Percentiles rank a stretch among this genome's conserved stretches.
Evolutionary conservation across 257 asterid genomes (phyloP).

Genomic region (Perilla frutescens): DNA sequence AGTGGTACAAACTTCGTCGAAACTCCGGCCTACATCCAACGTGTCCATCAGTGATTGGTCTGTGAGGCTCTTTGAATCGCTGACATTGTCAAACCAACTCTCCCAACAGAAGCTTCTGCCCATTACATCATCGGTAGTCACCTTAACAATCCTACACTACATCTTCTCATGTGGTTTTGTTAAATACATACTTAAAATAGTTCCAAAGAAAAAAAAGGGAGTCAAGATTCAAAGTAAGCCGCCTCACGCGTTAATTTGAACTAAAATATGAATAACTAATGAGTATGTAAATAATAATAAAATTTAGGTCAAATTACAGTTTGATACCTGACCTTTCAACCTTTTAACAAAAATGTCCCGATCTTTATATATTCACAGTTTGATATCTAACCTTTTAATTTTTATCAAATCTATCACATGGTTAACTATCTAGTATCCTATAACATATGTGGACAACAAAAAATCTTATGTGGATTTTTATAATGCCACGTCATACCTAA

Average conservation of each 20-base stretch:
- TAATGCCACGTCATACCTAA: too few species aligned
- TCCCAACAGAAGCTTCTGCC: conserved; percentile 31
- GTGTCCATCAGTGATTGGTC: background rate
- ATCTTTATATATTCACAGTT: too few species aligned
- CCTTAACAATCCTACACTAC: too few species aligned
- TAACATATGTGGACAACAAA: too few species aligned
- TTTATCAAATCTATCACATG: too few species aligned
- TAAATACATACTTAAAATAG: background rate
- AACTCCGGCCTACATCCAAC: background rate
- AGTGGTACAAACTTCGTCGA: background rate
- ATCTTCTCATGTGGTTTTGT: background rate
- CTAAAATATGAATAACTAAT: background rate
- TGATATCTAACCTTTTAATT: too few species aligned
- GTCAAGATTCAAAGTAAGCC: conserved; percentile 33
- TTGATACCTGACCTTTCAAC: too few species aligned
- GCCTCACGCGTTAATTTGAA: conserved; percentile 21
- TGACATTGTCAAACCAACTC: background rate
- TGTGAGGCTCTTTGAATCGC: background rate
- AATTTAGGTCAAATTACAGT: too few species aligned
- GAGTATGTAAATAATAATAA: background rate
- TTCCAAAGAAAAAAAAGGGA: background rate
- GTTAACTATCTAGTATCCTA: too few species aligned
- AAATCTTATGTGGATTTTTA: too few species aligned
- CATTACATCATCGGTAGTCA: too few species aligned
- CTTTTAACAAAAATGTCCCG: too few species aligned